Evolutionary conservation across 2,329 filamentous ascomycete species (phyloP).

Genomic region (Nothophoma quercina): DNA sequence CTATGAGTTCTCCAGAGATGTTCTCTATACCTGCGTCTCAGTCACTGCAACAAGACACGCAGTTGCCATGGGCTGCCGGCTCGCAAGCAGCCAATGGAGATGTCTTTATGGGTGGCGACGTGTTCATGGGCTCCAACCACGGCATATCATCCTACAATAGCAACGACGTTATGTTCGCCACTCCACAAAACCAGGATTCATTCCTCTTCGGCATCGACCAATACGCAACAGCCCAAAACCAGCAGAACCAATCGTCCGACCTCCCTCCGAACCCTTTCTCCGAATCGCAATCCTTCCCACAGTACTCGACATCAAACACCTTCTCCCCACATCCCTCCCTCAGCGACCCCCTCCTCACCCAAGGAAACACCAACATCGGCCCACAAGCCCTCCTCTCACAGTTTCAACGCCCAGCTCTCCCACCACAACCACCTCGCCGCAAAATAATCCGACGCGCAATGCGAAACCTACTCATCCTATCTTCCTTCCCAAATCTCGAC

Average conservation of each 20-base stretch:
- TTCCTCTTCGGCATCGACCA: slow-evolving; percentile 51
- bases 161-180: slow-evolving; percentile 43
- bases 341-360: slow-evolving; percentile 35
- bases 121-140: slow-evolving; percentile 25
- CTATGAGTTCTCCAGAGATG: slow-evolving; percentile 21
- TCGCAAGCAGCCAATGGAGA: slow-evolving; percentile 34
- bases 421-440: slow-evolving; percentile 32
- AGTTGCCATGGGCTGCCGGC: slow-evolving; percentile 30
- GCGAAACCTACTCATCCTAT: slow-evolving; percentile 66
- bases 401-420: slow-evolving; percentile 29
- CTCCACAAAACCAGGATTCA: slow-evolving; percentile 40
- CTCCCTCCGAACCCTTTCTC: slow-evolving; percentile 39
- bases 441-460: slow-evolving; percentile 59
- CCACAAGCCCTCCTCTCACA: slow-evolving; percentile 32
- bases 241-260: slow-evolving; percentile 27
- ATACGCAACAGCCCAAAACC: slow-evolving; percentile 33
- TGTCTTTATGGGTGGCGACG: slow-evolving; percentile 31
- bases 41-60: slow-evolving; percentile 23
- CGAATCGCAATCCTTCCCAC: slow-evolving; percentile 25
- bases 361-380: slow-evolving; percentile 22
- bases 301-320: slow-evolving; percentile 29
- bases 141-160: slow-evolving; percentile 32
- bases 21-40: slow-evolving; percentile 25
- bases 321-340: slow-evolving; percentile 40
- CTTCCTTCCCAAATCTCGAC: slow-evolving; percentile 53